Base-by-base conservation (phyloP, 768 basidiomycete species). In the Boletales sp. region DNA sequence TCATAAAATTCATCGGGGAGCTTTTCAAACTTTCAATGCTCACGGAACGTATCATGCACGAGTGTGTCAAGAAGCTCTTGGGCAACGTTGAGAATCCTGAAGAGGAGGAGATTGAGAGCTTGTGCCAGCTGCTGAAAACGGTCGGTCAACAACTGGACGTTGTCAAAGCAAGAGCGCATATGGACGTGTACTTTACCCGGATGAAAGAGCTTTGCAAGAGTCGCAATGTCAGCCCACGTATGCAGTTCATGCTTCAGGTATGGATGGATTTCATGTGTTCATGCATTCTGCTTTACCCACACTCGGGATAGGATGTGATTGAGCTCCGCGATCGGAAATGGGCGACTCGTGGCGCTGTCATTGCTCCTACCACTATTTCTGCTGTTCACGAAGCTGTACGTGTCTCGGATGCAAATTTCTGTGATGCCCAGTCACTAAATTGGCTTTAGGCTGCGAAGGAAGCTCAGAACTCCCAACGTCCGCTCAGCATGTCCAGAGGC, bases 11-110 rank as follows among this genome's bases (percentile, higher is more conserved):
- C 74, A 97, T 98, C 56, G 94, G 95, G 56, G 95, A 99, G 72
- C 76, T 98, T 48, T 99, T 93, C 86, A 97, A 97, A 74, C 76
- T 99, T n/a, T 89, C 91, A 72, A 96, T 97, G 93, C 76, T 98
- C 48, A 94, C 93, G 42, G 92, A 94, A 73, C 86, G 92, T 58
- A 95, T 98, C 73, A 99, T 98, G 90, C 90, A 94, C 75, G 90
- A 93, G 70, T 99, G 95, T 76, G 85, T 97, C 66, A 92, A 93
- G 81, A 94, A 95, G 72, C 80, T 97, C 12, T 76, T 98, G 12
- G 82, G 86, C 48, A 97, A 99, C 65, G 87, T 95, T 50, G 86
- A 92, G 58, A 90, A 91, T 61, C 96, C 94, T 0, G 94, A 97
- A 63, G 95, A 98, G 71, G 95, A 97, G 73, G 94, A 96, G 64